Conservation (phyloP, 345 rosid species). For the Corchorus capsularis region DNA sequence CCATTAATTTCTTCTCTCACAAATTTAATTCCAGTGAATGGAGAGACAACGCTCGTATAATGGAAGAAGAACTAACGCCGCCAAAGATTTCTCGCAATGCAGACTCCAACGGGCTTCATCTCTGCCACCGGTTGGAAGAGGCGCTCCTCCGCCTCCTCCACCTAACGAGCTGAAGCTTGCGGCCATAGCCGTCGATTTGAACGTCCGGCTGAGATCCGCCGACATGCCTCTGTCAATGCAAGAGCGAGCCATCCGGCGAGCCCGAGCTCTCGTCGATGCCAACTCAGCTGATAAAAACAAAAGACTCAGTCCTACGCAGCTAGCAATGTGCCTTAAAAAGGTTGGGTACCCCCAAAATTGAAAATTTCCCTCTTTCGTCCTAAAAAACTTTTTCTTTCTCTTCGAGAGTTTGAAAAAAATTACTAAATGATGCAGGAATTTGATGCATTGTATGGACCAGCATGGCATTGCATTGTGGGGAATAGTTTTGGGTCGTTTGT, state of each 20-base stretch:
- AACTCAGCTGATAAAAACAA: conserved; percentile 22
- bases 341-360: conserved; percentile 8
- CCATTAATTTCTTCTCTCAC: neutral
- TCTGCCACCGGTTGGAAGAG: conserved; percentile 12
- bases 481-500: conserved; percentile 23
- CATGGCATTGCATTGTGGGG: conserved; percentile 51
- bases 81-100: neutral
- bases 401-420: neutral
- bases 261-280: conserved; percentile 37
- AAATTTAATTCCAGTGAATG: neutral
- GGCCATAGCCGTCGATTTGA: conserved; percentile 43
- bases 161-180: conserved; percentile 39
- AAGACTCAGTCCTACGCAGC: conserved; percentile 32
- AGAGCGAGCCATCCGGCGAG: conserved; percentile 45
- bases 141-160: neutral
- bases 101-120: conserved; percentile 15
- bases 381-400: neutral
- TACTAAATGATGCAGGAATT: conserved; percentile 13
- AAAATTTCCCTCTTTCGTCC: neutral
- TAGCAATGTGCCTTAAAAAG: conserved; percentile 54
- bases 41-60: conserved; percentile 12
- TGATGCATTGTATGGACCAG: conserved; percentile 23
- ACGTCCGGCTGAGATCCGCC: conserved; percentile 58
- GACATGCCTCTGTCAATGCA: conserved; percentile 51
- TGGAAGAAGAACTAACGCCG: conserved; percentile 8